Evolutionary conservation across 2,329 filamentous ascomycete genomes (phyloP), one percentile per base, ranked within the genome.

Genomic region (Dissoconium aciculare): DNA sequence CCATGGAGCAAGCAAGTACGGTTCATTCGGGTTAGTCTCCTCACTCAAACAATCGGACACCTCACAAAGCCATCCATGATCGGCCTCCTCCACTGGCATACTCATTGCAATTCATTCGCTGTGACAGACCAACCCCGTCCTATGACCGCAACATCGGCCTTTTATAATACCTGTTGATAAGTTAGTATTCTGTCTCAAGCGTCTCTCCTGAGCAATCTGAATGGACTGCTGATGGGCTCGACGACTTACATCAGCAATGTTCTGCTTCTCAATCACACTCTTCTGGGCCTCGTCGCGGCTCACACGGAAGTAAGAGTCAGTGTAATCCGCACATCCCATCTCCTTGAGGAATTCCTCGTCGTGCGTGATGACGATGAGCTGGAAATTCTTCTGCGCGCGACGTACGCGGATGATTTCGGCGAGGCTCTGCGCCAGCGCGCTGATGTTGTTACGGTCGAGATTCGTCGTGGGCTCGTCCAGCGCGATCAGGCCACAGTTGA

Each of bases 391-490:
- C 65, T 98, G 89, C 38, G 77, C 72, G 53, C 79, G 73, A 5
- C 91, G 74, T 11, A 75, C 62, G 46, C 78, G 69, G 58, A 98
- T 95, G 50, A 98, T 93, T 47, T 76, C 71, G 49, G 89, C 78
- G 46, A 98, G 60, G 27, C 79, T 82, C 53, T 78, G 69, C 5
- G 89, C 89, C 26, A 98, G 67, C 37, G 81, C 81, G 39, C 78
- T 75, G 56, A 95, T 95, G 56, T 98, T 98, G 60, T 94, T 85
- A 39, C 74, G 70, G 53, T 98, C 89, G 26, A 98, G 73, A 50
- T 98, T 98, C 2, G 89, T 98, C 0, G 89, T 98, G 5, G 89
- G 89, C 58, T 98, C 89, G 57, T 98, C 89, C 10, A 98, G 75
- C 19, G 89, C 87, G 50, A 98, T 93, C 33, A 98, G 69, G 11